phyloP scores from a whole-genome alignment of 257 asterid species.

The Leonotis leonurus region DNA sequence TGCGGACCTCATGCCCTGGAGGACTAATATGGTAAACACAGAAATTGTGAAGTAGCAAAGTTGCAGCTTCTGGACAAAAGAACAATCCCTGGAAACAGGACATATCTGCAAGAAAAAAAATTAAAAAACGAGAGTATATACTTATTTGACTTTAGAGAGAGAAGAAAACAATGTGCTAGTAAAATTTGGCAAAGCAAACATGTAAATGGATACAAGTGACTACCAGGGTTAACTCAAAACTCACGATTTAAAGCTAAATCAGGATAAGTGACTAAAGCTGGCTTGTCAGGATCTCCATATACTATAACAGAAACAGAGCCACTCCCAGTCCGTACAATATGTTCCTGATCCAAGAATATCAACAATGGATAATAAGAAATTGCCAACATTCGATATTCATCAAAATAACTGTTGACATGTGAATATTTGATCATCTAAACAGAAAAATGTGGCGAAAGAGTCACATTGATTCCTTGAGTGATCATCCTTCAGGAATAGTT shows the following conservation, averaged over 20 bases:
- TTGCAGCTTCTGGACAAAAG: conserved; percentile 61
- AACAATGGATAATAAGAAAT: conserved; percentile 13
- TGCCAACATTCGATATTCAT: conserved; percentile 3
- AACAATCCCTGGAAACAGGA: conserved; percentile 83
- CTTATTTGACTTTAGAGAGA: background rate
- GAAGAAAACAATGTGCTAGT: background rate
- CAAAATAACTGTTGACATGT: background rate
- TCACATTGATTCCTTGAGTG: conserved; percentile 2
- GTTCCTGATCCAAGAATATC: conserved; percentile 52
- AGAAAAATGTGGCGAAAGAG: background rate
- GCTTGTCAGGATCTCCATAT: conserved; percentile 85
- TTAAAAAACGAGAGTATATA: background rate
- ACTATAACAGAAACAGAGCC: conserved; percentile 84
- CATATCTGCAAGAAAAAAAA: conserved; percentile 41
- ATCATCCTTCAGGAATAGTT: conserved; percentile 24
- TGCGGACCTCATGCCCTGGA: conserved; percentile 67
- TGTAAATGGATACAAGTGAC: conserved; percentile 47
- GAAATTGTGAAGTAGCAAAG: conserved; percentile 56
- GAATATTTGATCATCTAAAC: background rate
- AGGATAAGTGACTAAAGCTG: conserved; percentile 89
- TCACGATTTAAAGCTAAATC: conserved; percentile 92
- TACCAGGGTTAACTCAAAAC: conserved; percentile 24
- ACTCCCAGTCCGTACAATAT: conserved; percentile 54
- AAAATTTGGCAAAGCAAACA: conserved; percentile 15
- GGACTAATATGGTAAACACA: conserved; percentile 64